A percentile compares a stretch with the other conserved stretches of the same genome.
These are phyloP conservation scores for Termitomyces sp. DNA, from an alignment of 768 basidiomycete genomes.

Conservation along the genomic window DNA sequence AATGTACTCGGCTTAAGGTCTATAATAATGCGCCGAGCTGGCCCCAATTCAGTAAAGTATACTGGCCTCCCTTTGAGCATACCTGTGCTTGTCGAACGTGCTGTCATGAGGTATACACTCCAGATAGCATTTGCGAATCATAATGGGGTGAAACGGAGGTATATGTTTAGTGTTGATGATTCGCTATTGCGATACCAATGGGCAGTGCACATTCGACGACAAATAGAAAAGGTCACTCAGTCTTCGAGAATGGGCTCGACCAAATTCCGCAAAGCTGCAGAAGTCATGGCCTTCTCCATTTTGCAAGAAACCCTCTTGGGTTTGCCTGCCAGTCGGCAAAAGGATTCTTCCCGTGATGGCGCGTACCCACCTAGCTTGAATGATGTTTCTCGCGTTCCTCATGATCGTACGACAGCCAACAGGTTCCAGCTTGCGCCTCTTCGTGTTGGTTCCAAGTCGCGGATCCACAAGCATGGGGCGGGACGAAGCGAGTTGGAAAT, in stretches of 20 bases:
- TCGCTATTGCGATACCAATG: constrained; percentile 70
- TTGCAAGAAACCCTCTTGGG: constrained; percentile 80
- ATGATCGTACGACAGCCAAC: constrained; percentile 10
- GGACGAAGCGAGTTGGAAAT: constrained; percentile 62
- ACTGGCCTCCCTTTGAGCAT: constrained; percentile 75
- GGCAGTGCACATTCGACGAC: constrained; percentile 60
- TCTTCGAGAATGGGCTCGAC: constrained; percentile 30
- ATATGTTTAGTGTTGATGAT: constrained; percentile 93
- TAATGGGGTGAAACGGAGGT: constrained; percentile 65
- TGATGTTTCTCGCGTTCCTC: constrained; percentile 7
- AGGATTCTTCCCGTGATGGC: constrained; percentile 26
- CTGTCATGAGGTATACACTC: constrained; percentile 97
- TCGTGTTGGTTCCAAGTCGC: constrained; percentile 62
- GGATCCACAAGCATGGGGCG: constrained; percentile 57
- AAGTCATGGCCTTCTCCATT: constrained; percentile 73
- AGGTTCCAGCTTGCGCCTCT: constrained; percentile 19
- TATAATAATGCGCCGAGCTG: constrained; percentile 78
- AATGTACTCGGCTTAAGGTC: constrained; percentile 75
- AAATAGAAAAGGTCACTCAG: constrained; percentile 49
- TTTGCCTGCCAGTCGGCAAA: constrained; percentile 11
- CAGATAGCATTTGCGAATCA: constrained; percentile 81
- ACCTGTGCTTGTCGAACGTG: constrained; percentile 75
- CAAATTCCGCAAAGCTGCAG: constrained; percentile 59
- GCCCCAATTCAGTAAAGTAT: constrained; percentile 80
- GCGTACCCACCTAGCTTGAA: constrained; percentile 6